Conservation (phyloP, 805 yeast species). For the Komagataella pastoris region DNA sequence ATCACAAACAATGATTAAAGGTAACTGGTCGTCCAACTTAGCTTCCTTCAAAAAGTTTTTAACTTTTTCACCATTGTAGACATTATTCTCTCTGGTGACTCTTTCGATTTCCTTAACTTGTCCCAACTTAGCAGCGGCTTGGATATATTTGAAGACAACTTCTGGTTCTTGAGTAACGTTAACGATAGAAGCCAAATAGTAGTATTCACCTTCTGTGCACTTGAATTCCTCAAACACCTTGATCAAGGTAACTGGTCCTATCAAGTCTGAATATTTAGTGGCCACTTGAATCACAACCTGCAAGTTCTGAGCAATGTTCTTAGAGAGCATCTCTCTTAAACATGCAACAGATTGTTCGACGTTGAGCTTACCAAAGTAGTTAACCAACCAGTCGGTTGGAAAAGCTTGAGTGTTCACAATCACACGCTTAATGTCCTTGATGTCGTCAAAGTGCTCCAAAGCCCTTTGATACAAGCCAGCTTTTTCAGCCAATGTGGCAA, state of each 20-base stretch:
- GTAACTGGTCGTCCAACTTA: slow-evolving; percentile 86
- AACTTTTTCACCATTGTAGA: slow-evolving; percentile 93
- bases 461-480: slow-evolving; percentile 96
- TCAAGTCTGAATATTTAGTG: slow-evolving; percentile 86
- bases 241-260: slow-evolving; percentile 77
- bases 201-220: slow-evolving; percentile 87
- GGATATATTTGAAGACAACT: slow-evolving; percentile 92
- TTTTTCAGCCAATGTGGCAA: slow-evolving; percentile 87
- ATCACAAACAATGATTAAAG: slow-evolving; percentile 93
- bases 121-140: slow-evolving; percentile 81
- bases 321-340: slow-evolving; percentile 72
- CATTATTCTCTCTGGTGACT: slow-evolving; percentile 85
- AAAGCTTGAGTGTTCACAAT: slow-evolving; percentile 75
- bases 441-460: slow-evolving; percentile 87
- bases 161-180: slow-evolving; percentile 89
- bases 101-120: slow-evolving; percentile 93
- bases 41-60: slow-evolving; percentile 95
- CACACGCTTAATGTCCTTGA: slow-evolving; percentile 91
- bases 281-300: slow-evolving; percentile 95
- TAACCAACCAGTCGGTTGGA: slow-evolving; percentile 89
- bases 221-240: slow-evolving; percentile 89
- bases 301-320: slow-evolving; percentile 72
- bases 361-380: slow-evolving; percentile 84
- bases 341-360: slow-evolving; percentile 88
- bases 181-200: slow-evolving; percentile 86